phyloP scores from a whole-genome alignment of 1,284 basidiomycete genomes.

The Blastosporella zonata region DNA sequence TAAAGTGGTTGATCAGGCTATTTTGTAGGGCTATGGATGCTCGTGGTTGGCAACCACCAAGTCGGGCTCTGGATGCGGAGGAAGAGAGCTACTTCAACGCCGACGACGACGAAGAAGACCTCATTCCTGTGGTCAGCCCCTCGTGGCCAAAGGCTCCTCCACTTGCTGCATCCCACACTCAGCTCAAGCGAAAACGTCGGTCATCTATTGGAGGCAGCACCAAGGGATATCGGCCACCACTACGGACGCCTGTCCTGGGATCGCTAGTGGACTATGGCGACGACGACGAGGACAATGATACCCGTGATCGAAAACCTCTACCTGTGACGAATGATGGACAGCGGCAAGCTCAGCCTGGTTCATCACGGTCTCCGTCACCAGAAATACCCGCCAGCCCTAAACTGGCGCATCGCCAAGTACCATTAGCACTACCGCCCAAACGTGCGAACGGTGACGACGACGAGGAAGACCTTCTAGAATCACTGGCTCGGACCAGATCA shows the following conservation, averaged over 20 bases:
- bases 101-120: slow-evolving; percentile 68
- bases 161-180: slow-evolving; percentile 26
- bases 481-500: slow-evolving; percentile 43
- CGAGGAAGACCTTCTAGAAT: slow-evolving; percentile 55
- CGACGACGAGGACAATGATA: slow-evolving; percentile 53
- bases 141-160: slow-evolving; percentile 34
- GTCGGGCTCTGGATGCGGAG: slow-evolving; percentile 58
- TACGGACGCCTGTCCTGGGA: slow-evolving; percentile 51
- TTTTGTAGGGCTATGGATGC: slow-evolving; percentile 32
- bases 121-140: slow-evolving; percentile 36
- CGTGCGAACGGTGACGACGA: slow-evolving; percentile 41
- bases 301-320: slow-evolving; percentile 14
- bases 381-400: slow-evolving; percentile 36
- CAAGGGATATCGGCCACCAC: slow-evolving; percentile 42
- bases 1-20: slow-evolving; percentile 5
- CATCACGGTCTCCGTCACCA: slow-evolving; percentile 23
- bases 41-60: slow-evolving; percentile 44
- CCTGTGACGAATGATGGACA: slow-evolving; percentile 10
- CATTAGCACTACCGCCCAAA: slow-evolving; percentile 38
- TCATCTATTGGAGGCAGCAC: slow-evolving; percentile 32
- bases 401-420: slow-evolving; percentile 39
- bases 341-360: slow-evolving; percentile 10
- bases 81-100: slow-evolving; percentile 93
- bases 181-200: slow-evolving; percentile 60
- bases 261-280: slow-evolving; percentile 72